These are phyloP conservation scores for Acanthamoeba healyi DNA, from an alignment of 208 protist genomes.

Conservation along the genomic window DNA sequence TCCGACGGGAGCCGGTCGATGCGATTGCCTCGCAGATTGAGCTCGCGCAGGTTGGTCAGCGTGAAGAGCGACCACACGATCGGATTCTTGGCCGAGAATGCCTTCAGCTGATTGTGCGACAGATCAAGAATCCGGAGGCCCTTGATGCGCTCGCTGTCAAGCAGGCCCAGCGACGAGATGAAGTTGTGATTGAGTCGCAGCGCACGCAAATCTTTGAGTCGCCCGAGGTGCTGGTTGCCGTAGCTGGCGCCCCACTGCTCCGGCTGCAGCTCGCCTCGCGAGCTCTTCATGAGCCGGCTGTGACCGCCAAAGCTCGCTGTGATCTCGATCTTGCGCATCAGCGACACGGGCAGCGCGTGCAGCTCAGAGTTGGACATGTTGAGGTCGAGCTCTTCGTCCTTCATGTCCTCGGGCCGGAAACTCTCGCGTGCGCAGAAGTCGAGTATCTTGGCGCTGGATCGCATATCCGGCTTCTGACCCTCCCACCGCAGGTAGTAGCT, in stretches of 20 bases:
- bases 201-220: not conserved
- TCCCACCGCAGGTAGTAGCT: slow-evolving; percentile 56
- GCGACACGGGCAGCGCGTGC: not conserved
- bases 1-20: slow-evolving; percentile 4
- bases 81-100: not conserved
- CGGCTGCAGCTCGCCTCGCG: slow-evolving; percentile 7
- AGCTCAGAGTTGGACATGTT: slow-evolving; percentile 15
- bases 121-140: not conserved
- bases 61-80: not conserved
- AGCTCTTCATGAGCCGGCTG: not conserved
- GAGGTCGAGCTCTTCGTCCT: slow-evolving; percentile 30
- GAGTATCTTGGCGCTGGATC: not conserved
- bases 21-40: slow-evolving; percentile 17
- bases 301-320: not conserved
- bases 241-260: not conserved
- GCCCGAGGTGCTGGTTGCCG: not conserved
- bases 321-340: not conserved
- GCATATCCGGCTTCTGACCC: slow-evolving; percentile 25
- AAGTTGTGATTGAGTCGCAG: slow-evolving; percentile 23
- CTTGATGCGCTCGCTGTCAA: not conserved
- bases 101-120: slow-evolving; percentile 5
- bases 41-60: slow-evolving; percentile 13
- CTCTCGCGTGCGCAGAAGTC: not conserved
- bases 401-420: not conserved
- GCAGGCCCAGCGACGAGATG: not conserved